Conservation (phyloP, 208 protist genomes). For the Trypanosoma theileri region DNA sequence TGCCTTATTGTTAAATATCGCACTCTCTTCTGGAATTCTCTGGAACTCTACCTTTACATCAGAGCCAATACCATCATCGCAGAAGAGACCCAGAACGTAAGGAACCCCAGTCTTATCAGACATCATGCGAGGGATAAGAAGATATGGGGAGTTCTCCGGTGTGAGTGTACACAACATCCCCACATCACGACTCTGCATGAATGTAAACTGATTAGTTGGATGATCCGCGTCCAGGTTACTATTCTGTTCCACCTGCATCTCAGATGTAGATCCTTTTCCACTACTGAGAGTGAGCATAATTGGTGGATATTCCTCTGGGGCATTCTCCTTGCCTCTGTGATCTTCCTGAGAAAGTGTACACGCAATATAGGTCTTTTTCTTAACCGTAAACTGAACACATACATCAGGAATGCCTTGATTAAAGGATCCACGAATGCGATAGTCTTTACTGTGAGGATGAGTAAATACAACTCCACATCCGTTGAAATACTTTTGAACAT, state of each 20-base stretch:
- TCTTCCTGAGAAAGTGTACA: slow-evolving; percentile 35
- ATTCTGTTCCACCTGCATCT: slow-evolving; percentile 24
- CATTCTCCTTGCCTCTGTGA: slow-evolving; percentile 3
- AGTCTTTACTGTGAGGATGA: slow-evolving; percentile 38
- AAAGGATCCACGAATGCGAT: slow-evolving; percentile 51
- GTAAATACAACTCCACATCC: slow-evolving; percentile 67
- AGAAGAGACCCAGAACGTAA: slow-evolving; percentile 32
- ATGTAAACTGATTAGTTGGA: slow-evolving; percentile 43
- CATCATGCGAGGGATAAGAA: slow-evolving; percentile 60
- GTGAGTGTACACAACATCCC: slow-evolving; percentile 45
- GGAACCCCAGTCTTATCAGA: slow-evolving; percentile 5
- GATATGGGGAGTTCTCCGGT: slow-evolving; percentile 53
- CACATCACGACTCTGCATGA: slow-evolving; percentile 40
- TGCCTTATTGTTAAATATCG: slow-evolving; percentile 27
- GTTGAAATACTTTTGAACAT: slow-evolving; percentile 59
- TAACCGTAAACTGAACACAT: slow-evolving; percentile 42
- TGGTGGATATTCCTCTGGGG: slow-evolving; percentile 24
- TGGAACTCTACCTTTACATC: slow-evolving; percentile 29
- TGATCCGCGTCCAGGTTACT: slow-evolving; percentile 39
- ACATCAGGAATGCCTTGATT: slow-evolving; percentile 35
- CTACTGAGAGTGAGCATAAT: slow-evolving; percentile 35
- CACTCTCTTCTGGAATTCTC: slow-evolving; percentile 15
- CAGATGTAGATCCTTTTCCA: slow-evolving; percentile 1
- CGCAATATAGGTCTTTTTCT: slow-evolving; percentile 27
- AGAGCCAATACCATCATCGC: slow-evolving; percentile 10